Percentiles rank a stretch among this genome's conserved stretches.
Conservation (phyloP, 352 stramenopile genomes). For the Phytophthora sp. region DNA sequence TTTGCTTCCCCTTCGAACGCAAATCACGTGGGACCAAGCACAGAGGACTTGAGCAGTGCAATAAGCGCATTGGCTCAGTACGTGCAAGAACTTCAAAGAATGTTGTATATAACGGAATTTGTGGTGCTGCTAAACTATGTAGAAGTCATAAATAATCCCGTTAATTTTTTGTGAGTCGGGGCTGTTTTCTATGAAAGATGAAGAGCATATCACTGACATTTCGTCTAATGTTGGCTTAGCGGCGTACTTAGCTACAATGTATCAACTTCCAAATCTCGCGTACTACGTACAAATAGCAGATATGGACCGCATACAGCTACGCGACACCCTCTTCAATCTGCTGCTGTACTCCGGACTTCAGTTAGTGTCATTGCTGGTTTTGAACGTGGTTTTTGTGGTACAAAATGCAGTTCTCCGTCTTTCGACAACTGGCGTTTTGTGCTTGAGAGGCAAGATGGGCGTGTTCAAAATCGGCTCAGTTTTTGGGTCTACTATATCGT, state of each 20-base stretch:
- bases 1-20: too few species aligned
- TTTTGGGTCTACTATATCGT: slow-evolving; percentile 44
- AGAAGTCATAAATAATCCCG: slow-evolving; percentile 36
- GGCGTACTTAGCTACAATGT: slow-evolving; percentile 24
- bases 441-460: slow-evolving; percentile 28
- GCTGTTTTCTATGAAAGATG: neutral
- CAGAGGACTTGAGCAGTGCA: neutral
- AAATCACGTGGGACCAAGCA: neutral
- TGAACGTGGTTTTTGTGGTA: slow-evolving; percentile 20
- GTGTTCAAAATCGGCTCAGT: slow-evolving; percentile 39
- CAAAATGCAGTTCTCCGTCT: slow-evolving; percentile 25
- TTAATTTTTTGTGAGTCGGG: slow-evolving; percentile 44
- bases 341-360: slow-evolving; percentile 39
- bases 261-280: slow-evolving; percentile 28
- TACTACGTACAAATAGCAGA: slow-evolving; percentile 33
- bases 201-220: neutral
- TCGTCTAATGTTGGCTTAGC: slow-evolving; percentile 5
- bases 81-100: slow-evolving; percentile 11
- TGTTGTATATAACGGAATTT: slow-evolving; percentile 48
- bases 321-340: slow-evolving; percentile 17
- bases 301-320: slow-evolving; percentile 15
- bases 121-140: slow-evolving; percentile 42
- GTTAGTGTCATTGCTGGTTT: slow-evolving; percentile 36
- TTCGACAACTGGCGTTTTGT: slow-evolving; percentile 47
- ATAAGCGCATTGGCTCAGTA: slow-evolving; percentile 7